Evolutionary conservation across 2,329 filamentous ascomycete species (phyloP).

Genomic region (Colletotrichum eleusines): DNA sequence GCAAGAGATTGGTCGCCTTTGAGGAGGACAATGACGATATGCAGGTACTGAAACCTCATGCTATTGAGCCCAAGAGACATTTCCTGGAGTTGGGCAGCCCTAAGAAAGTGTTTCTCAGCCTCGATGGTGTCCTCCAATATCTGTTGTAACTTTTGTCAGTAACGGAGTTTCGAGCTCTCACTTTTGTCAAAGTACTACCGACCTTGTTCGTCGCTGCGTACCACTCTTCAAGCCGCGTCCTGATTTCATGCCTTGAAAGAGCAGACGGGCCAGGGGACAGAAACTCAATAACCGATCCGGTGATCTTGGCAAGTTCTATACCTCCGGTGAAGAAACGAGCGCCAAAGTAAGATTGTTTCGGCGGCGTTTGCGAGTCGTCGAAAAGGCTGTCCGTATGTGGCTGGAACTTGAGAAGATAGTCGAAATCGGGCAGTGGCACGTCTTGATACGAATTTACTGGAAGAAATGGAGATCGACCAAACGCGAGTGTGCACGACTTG

Average conservation of each 20-base stretch:
- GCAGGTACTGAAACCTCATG: constrained; percentile 22
- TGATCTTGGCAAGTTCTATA: constrained; percentile 12
- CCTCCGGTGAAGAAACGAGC: constrained; percentile 3
- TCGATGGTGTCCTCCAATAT: background rate
- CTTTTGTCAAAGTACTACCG: background rate
- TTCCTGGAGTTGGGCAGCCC: constrained; percentile 12
- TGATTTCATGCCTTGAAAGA: background rate
- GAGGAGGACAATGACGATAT: constrained; percentile 25
- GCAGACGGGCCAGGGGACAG: background rate
- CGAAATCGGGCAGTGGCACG: constrained; percentile 20
- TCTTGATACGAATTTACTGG: background rate
- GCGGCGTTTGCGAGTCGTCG: background rate
- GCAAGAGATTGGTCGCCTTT: constrained; percentile 7
- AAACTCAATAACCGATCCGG: constrained; percentile 1
- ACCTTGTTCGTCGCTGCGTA: constrained; percentile 1
- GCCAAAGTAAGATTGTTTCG: constrained; percentile 8
- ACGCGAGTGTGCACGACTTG: constrained; percentile 22
- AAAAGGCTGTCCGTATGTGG: constrained; percentile 1
- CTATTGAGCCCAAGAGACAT: constrained; percentile 23
- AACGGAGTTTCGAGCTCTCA: rapidly evolving
- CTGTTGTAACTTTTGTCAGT: background rate
- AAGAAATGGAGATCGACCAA: constrained; percentile 24
- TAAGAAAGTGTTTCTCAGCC: background rate
- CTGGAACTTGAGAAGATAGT: constrained; percentile 16
- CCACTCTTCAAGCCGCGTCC: constrained; percentile 17